Evolutionary conservation across 2,329 filamentous ascomycete species (phyloP).

Genomic region (Zarea fungicola): DNA sequence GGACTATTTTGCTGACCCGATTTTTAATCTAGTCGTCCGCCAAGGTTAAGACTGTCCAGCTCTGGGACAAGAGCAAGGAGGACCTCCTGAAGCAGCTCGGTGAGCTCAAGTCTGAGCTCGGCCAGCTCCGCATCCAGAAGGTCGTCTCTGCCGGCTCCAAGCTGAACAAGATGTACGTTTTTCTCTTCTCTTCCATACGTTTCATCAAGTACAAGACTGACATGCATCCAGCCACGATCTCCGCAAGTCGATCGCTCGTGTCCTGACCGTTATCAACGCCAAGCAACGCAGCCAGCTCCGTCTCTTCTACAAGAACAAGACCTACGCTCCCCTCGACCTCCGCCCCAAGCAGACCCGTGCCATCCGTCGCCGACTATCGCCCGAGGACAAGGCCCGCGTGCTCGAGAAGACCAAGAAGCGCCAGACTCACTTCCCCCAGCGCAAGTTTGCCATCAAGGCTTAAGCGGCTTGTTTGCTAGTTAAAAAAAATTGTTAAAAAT

Average conservation of each 20-base stretch:
- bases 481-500: not conserved
- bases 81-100: conserved; percentile 93
- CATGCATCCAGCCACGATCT: conserved; percentile 73
- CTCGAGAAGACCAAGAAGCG: conserved; percentile 98
- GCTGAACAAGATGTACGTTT: conserved; percentile 89
- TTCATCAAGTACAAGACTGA: not conserved
- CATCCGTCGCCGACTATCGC: conserved; percentile 90
- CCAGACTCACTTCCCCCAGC: conserved; percentile 91
- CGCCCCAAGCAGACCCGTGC: conserved; percentile 97
- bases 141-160: conserved; percentile 92
- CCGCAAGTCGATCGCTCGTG: conserved; percentile 98
- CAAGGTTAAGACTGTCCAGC: conserved; percentile 90
- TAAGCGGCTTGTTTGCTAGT: conserved; percentile 33
- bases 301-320: conserved; percentile 99
- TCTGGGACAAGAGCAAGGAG: conserved; percentile 99
- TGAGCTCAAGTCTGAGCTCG: conserved; percentile 94
- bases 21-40: conserved; percentile 36
- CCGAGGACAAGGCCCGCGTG: conserved; percentile 77
- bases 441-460: conserved; percentile 97
- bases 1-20: conserved; percentile 1
- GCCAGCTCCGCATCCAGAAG: conserved; percentile 97
- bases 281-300: conserved; percentile 98
- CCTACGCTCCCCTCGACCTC: conserved; percentile 97
- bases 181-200: not conserved
- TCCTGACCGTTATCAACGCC: conserved; percentile 99